Conservation (phyloP, 805 yeast species). For the Ogataea trehaloabstinens region DNA sequence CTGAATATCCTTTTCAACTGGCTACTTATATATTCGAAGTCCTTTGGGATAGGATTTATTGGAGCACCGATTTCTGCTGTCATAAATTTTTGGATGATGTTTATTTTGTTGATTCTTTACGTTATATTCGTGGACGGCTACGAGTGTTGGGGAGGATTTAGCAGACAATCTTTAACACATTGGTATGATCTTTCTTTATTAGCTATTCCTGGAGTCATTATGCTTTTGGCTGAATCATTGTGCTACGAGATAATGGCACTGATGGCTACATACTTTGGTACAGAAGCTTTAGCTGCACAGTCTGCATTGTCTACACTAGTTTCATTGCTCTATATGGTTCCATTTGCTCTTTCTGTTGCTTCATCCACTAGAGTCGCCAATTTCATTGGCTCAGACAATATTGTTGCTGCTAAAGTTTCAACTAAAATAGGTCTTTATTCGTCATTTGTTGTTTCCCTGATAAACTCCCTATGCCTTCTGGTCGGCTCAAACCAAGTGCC, state of each 20-base stretch:
- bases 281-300: slow-evolving; percentile 54
- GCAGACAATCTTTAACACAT: slow-evolving; percentile 31
- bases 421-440: slow-evolving; percentile 40
- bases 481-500: slow-evolving; percentile 51
- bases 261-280: slow-evolving; percentile 51
- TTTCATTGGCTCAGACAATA: slow-evolving; percentile 44
- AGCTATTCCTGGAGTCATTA: slow-evolving; percentile 52
- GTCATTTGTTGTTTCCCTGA: slow-evolving; percentile 32
- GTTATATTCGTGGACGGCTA: slow-evolving; percentile 58
- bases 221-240: slow-evolving; percentile 55
- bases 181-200: slow-evolving; percentile 42
- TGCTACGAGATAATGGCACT: slow-evolving; percentile 59
- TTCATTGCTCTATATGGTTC: slow-evolving; percentile 50
- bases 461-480: slow-evolving; percentile 46
- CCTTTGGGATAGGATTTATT: slow-evolving; percentile 62
- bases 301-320: slow-evolving; percentile 53
- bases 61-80: slow-evolving; percentile 79
- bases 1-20: slow-evolving; percentile 66
- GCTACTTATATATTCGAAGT: slow-evolving; percentile 56
- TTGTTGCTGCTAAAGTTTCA: slow-evolving; percentile 34
- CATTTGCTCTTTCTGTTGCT: slow-evolving; percentile 58
- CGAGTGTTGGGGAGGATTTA: slow-evolving; percentile 69
- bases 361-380: slow-evolving; percentile 56
- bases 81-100: slow-evolving; percentile 70
- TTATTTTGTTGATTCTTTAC: slow-evolving; percentile 51